Base-by-base conservation (phyloP, 768 basidiomycete species). In the Termitomyces sp. region DNA sequence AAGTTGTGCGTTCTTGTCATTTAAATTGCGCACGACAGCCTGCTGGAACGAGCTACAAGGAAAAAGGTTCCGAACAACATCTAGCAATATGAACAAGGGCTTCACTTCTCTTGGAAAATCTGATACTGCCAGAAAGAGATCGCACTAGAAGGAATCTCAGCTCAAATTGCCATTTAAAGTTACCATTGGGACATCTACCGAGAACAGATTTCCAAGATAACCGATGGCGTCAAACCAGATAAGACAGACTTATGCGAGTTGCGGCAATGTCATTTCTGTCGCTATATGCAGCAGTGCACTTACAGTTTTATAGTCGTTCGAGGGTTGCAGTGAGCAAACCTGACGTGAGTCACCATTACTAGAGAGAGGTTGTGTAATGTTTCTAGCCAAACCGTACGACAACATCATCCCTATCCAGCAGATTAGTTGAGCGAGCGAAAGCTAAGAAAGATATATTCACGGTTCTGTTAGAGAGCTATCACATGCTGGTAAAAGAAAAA, bases 41-140 rank as follows among this genome's bases (percentile, higher is more conserved):
- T 89, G 88, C 65, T 93, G 91, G 65, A 90, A 93, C 15, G 90
- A 83, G 60, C 88, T 90, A 55, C 7, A 26, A 35, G 19, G 41
- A 24, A 24, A 53, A 47, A 37, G 14, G 24, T 26, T 48, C 22
- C 48, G 10, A 43, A 14, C 10, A 28, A 6, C 24, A 28, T 41
- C 37, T 11, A 46, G 19, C 11, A 38, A 43, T 15, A 43, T 26
- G 10, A 30, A 55, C 19, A 30, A 49, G 21, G 22, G 61, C 70
- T 43, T 55, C 54, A 88, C 90, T 81, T 84, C 73, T 93, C 91
- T 69, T 93, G 91, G 59, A 90, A 88, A 49, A 85, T 80, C 64
- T 93, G 91, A 67, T 93, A 93, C 67, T 91, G 88, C 91, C 91
- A 93, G 67, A 93, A 93, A 3, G 90, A 88, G 55, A 93, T 80